Evolutionary conservation across 257 asterid species (phyloP).

Genomic region (Ocimum tenuiflorum): DNA sequence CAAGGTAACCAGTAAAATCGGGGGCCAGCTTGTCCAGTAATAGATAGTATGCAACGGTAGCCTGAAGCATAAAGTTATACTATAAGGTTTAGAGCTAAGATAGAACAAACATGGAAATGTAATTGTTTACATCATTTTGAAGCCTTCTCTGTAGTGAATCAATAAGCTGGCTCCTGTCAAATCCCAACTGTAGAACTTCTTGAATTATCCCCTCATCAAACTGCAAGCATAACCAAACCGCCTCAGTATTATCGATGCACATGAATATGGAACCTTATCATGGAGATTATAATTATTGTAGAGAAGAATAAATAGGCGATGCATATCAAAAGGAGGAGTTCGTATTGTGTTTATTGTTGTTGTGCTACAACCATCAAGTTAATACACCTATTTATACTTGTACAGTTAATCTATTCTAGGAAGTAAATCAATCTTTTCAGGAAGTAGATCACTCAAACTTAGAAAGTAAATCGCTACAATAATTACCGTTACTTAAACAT

Average conservation of each 20-base stretch:
- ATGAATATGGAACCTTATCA: neutral
- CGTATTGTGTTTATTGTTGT: too few species aligned
- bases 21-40: constrained; percentile 67
- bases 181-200: constrained; percentile 73
- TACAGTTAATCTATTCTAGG: too few species aligned
- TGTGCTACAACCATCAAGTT: too few species aligned
- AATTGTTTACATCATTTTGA: constrained; percentile 69
- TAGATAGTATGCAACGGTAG: constrained; percentile 88
- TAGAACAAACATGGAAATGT: constrained; percentile 7
- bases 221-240: constrained; percentile 43
- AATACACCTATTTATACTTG: too few species aligned
- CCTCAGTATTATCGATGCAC: constrained; percentile 15
- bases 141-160: constrained; percentile 70
- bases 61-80: constrained; percentile 40
- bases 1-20: constrained; percentile 63
- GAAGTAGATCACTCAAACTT: too few species aligned
- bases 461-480: too few species aligned
- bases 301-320: too few species aligned
- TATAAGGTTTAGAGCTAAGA: constrained; percentile 7
- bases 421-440: too few species aligned
- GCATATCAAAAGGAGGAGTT: too few species aligned
- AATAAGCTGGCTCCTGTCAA: constrained; percentile 61
- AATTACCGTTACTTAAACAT: too few species aligned
- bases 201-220: constrained; percentile 78
- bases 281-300: too few species aligned